phyloP scores from a whole-genome alignment of 352 stramenopile genomes.

The Globisporangium perplexum region DNA sequence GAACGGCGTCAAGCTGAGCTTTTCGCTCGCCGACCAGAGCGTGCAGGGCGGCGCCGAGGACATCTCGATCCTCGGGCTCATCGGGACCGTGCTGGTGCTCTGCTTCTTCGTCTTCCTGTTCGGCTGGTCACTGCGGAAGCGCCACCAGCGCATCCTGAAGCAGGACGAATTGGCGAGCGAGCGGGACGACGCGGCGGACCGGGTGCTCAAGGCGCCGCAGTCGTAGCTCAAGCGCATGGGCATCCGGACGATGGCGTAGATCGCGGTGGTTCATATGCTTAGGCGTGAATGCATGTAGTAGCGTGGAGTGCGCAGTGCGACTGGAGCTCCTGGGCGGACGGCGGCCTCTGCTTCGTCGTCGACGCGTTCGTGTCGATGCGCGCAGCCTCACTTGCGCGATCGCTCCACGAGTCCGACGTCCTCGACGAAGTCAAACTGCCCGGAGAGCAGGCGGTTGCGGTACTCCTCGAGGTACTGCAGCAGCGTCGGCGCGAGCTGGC shows the following conservation, averaged over 20 bases:
- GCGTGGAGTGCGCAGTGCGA: neutral
- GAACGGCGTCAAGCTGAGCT: constrained; percentile 56
- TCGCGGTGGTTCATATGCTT: neutral
- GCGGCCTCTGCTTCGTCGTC: neutral
- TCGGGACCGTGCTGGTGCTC: constrained; percentile 56
- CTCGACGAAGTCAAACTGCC: constrained; percentile 79
- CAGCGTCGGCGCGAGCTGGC: constrained; percentile 43
- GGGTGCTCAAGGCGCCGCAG: constrained; percentile 15
- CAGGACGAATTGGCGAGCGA: constrained; percentile 6
- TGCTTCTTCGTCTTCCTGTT: constrained; percentile 53
- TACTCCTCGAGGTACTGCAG: constrained; percentile 75
- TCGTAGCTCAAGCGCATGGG: constrained; percentile 64
- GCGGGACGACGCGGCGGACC: constrained; percentile 9
- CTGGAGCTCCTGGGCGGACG: neutral
- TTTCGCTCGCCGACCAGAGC: constrained; percentile 59
- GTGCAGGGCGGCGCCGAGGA: constrained; percentile 53
- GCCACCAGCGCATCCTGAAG: constrained; percentile 42
- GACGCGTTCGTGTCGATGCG: too few species aligned
- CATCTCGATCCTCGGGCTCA: constrained; percentile 55
- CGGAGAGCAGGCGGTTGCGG: constrained; percentile 73
- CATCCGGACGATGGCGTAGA: constrained; percentile 49
- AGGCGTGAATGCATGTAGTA: neutral
- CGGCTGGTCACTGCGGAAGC: constrained; percentile 49
- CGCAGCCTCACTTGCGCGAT: constrained; percentile 41
- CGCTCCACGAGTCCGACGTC: constrained; percentile 78